A percentile compares a stretch with the other conserved stretches of the same genome.
phyloP scores from a whole-genome alignment of 495 filamentous ascomycete genomes.

The Penicillium silybi region DNA sequence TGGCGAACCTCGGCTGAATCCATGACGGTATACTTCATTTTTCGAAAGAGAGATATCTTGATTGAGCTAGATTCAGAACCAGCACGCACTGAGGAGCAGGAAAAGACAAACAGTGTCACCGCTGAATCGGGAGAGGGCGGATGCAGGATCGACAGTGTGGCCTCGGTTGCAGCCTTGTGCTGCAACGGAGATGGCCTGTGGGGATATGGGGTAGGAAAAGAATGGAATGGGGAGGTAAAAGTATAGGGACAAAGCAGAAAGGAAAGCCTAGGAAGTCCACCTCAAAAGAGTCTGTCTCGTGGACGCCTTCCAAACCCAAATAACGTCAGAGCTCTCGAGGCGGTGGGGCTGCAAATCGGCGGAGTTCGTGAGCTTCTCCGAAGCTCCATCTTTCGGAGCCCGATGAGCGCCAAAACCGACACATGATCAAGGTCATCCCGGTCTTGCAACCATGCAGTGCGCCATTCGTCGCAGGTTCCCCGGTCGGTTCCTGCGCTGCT shows the following conservation, averaged over 20 bases:
- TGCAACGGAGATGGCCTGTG: neutral
- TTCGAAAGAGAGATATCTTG: neutral
- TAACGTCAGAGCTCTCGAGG: constrained; percentile 5
- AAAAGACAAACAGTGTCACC: neutral
- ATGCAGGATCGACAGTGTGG: constrained; percentile 7
- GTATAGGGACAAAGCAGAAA: neutral
- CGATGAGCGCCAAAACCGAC: neutral
- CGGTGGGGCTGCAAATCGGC: constrained; percentile 7
- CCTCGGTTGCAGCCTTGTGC: neutral
- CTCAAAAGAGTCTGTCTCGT: neutral
- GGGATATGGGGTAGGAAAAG: neutral
- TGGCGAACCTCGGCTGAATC: constrained; percentile 38
- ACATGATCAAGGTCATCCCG: neutral
- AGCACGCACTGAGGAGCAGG: neutral
- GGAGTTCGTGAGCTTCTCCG: neutral
- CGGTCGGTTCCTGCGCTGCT: constrained; percentile 19
- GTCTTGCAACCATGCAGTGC: constrained; percentile 13
- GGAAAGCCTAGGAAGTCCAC: neutral
- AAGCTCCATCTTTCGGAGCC: neutral
- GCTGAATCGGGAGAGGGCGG: constrained; percentile 7
- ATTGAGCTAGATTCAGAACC: neutral
- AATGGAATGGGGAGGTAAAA: neutral
- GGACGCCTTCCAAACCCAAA: neutral
- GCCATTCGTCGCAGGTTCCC: constrained; percentile 4
- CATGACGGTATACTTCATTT: constrained; percentile 26